These are phyloP conservation scores for Solioccasus polychromus DNA, from an alignment of 768 basidiomycete species.

Conservation along the genomic window DNA sequence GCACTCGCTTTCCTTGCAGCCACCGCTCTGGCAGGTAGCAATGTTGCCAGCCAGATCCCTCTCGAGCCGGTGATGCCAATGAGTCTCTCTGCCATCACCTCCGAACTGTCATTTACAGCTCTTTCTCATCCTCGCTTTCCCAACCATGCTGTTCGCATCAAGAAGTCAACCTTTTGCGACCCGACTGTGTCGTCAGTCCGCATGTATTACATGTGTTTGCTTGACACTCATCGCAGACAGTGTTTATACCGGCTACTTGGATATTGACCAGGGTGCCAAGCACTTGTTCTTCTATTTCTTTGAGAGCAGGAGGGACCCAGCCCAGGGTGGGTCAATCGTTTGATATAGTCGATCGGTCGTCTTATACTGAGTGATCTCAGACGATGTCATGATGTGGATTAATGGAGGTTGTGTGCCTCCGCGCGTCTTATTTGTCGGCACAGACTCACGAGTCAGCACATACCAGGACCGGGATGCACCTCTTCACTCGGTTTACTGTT, in stretches of 20 bases:
- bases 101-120: slow-evolving; percentile 33
- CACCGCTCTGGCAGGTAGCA: neutral
- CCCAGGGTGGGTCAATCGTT: slow-evolving; percentile 30
- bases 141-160: slow-evolving; percentile 52
- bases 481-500: slow-evolving; percentile 56
- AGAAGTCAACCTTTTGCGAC: slow-evolving; percentile 61
- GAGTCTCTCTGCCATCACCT: slow-evolving; percentile 25
- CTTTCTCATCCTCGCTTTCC: slow-evolving; percentile 52
- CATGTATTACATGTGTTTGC: neutral
- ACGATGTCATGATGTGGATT: slow-evolving; percentile 72
- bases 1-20: slow-evolving; percentile 3
- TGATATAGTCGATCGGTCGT: no score
- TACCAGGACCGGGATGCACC: slow-evolving; percentile 55
- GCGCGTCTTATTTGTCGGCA: neutral
- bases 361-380: slow-evolving; percentile 31
- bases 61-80: slow-evolving; percentile 3
- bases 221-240: slow-evolving; percentile 18
- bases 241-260: slow-evolving; percentile 47
- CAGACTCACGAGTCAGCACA: neutral
- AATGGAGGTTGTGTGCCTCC: slow-evolving; percentile 50
- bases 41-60: neutral
- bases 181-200: slow-evolving; percentile 44
- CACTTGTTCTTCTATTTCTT: slow-evolving; percentile 63
- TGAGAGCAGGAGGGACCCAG: slow-evolving; percentile 48
- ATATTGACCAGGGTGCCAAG: slow-evolving; percentile 47